phyloP scores from a whole-genome alignment of 2,329 filamentous ascomycete species.

The Colletotrichum musae region DNA sequence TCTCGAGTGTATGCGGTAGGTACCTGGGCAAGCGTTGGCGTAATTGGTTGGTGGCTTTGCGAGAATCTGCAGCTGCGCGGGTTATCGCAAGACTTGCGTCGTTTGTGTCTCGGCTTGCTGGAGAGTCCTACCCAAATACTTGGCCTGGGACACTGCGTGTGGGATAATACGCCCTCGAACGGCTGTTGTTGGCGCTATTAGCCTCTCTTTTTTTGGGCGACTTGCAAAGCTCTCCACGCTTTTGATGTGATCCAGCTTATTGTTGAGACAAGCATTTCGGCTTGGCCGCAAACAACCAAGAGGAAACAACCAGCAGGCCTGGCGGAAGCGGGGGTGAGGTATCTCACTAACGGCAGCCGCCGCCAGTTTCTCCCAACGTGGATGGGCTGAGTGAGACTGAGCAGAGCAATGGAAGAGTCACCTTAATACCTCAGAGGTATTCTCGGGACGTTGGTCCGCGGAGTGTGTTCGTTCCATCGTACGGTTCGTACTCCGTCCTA shows the following conservation, averaged over 20 bases:
- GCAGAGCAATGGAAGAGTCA: too few relatives aligned
- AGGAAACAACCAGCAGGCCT: not conserved
- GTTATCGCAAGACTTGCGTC: slow-evolving; percentile 24
- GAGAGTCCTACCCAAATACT: slow-evolving; percentile 11
- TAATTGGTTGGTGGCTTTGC: slow-evolving; percentile 22
- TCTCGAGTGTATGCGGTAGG: too few relatives aligned
- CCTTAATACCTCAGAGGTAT: too few relatives aligned
- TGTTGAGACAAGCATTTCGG: too few relatives aligned
- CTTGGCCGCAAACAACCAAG: not conserved
- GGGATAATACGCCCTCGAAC: not conserved
- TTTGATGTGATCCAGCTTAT: too few relatives aligned
- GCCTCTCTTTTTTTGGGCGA: too few relatives aligned
- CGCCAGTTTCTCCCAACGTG: not conserved
- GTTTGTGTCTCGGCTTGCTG: slow-evolving; percentile 1
- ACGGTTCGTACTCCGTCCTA: not conserved
- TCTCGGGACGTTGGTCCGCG: not conserved
- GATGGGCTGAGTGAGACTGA: slow-evolving; percentile 16
- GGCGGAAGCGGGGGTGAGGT: not conserved
- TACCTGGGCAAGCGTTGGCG: slow-evolving; percentile 8
- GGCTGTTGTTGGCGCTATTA: too few relatives aligned
- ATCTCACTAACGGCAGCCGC: slow-evolving; percentile 6
- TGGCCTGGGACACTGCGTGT: not conserved
- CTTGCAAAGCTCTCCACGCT: too few relatives aligned
- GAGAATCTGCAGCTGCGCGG: not conserved
- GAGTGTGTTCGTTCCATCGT: slow-evolving; percentile 2